phyloP scores from a whole-genome alignment of 495 filamentous ascomycete species.

The Diplogelasinospora grovesii region DNA sequence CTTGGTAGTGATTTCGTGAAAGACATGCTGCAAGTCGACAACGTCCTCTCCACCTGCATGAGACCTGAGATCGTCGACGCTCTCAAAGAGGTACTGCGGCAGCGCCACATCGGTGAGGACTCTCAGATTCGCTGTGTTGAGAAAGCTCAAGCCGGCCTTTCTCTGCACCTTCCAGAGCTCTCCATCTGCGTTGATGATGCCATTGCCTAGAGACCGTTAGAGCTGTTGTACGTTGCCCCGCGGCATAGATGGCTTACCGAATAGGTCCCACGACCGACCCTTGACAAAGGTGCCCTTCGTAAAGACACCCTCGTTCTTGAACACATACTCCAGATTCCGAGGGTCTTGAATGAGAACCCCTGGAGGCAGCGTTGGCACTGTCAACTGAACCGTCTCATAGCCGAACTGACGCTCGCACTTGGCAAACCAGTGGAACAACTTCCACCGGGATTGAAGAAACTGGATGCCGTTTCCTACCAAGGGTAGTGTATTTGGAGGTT shows the following conservation, averaged over 20 bases:
- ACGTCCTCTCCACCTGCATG: constrained; percentile 12
- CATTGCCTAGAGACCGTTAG: no score
- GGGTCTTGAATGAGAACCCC: constrained; percentile 55
- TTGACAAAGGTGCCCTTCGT: constrained; percentile 54
- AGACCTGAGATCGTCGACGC: constrained; percentile 26
- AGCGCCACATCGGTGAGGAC: constrained; percentile 50
- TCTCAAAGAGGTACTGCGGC: constrained; percentile 41
- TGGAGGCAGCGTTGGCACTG: constrained; percentile 50
- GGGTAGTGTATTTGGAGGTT: constrained; percentile 50
- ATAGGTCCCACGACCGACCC: constrained; percentile 50
- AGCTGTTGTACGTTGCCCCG: no score
- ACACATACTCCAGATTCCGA: constrained; percentile 50
- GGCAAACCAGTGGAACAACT: constrained; percentile 54
- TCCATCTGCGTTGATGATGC: constrained; percentile 58
- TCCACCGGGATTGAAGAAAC: constrained; percentile 50
- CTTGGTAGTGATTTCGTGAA: constrained; percentile 54
- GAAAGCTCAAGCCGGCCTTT: constrained; percentile 52
- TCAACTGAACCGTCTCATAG: constrained; percentile 49
- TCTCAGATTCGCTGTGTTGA: constrained; percentile 48
- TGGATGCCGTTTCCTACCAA: constrained; percentile 52
- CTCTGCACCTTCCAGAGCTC: constrained; percentile 54
- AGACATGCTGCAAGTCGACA: constrained; percentile 48
- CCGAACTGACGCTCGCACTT: constrained; percentile 47
- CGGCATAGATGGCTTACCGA: no score
- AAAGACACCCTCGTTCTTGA: constrained; percentile 52